Percentiles rank a stretch among this genome's conserved stretches.
Evolutionary conservation across 2,329 filamentous ascomycete genomes (phyloP).

Genomic region (Neofusicoccum ribis): DNA sequence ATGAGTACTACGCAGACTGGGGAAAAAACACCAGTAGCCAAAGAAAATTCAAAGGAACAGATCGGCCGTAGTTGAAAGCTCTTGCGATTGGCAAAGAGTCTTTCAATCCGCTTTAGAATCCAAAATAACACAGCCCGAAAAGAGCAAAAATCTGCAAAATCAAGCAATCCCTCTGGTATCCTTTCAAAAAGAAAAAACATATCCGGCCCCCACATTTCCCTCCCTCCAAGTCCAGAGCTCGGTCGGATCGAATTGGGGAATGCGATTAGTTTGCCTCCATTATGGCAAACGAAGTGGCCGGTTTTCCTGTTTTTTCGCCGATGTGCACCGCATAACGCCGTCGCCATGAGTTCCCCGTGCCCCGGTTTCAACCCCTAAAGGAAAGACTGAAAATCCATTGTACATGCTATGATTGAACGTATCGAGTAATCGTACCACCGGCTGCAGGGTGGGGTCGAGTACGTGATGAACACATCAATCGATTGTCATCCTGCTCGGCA

Average conservation of each 20-base stretch:
- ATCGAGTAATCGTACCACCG: neutral
- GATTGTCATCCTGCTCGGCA: constrained; percentile 45
- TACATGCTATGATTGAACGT: constrained; percentile 6
- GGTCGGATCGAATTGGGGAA: neutral
- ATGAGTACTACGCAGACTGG: constrained; percentile 5
- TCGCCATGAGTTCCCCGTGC: neutral
- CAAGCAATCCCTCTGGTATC: constrained; percentile 14
- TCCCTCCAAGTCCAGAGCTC: constrained; percentile 2
- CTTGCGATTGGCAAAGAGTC: neutral
- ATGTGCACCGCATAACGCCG: constrained; percentile 17
- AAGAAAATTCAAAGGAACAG: neutral
- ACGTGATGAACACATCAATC: constrained; percentile 26
- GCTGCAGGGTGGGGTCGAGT: neutral
- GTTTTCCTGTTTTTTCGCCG: constrained; percentile 14
- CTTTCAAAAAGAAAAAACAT: neutral
- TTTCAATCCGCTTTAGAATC: neutral
- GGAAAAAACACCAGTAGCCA: neutral
- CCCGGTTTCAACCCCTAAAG: neutral
- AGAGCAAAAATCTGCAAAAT: constrained; percentile 5
- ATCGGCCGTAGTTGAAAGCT: constrained; percentile 1
- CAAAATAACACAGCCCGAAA: constrained; percentile 11
- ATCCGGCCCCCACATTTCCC: neutral
- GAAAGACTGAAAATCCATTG: constrained; percentile 10
- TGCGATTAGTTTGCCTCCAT: constrained; percentile 10
- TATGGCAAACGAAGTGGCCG: neutral